Percentiles rank a stretch among this genome's conserved stretches.
Evolutionary conservation across 805 yeast species (phyloP).

Genomic region (Saccharomycopsis sp.): DNA sequence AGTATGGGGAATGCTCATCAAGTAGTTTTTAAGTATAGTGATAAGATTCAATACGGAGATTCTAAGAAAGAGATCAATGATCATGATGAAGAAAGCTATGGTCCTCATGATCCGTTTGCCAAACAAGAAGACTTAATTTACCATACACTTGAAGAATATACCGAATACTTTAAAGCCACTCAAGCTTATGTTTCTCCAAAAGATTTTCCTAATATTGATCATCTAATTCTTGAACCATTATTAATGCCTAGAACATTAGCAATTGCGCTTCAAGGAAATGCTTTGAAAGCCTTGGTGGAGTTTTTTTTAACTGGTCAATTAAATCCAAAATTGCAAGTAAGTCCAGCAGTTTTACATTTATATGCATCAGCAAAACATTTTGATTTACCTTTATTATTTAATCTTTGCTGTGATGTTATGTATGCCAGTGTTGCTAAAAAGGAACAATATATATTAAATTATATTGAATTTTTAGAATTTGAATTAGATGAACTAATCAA

Average conservation of each 20-base stretch:
- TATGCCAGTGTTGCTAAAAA: constrained; percentile 62
- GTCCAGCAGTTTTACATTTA: constrained; percentile 38
- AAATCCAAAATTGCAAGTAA: constrained; percentile 58
- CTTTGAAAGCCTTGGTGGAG: constrained; percentile 59
- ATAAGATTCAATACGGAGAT: too few species aligned
- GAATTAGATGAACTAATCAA: constrained; percentile 21
- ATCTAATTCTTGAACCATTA: constrained; percentile 41
- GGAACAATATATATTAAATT: constrained; percentile 36
- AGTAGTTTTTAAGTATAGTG: too few species aligned
- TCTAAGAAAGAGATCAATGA: too few species aligned
- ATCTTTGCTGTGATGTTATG: constrained; percentile 50
- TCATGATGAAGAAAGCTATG: too few species aligned
- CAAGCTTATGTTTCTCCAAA: too few species aligned
- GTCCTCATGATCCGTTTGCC: too few species aligned
- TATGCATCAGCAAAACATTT: constrained; percentile 39
- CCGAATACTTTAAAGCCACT: too few species aligned
- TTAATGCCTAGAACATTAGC: constrained; percentile 59
- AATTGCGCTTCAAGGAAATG: constrained; percentile 52
- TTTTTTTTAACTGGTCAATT: constrained; percentile 73
- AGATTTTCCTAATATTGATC: too few species aligned
- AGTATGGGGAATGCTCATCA: too few species aligned
- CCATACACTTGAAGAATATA: too few species aligned
- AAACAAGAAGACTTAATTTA: too few species aligned
- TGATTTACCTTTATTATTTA: constrained; percentile 61
- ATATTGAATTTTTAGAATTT: constrained; percentile 21